A percentile compares a stretch with the other conserved stretches of the same genome.
Evolutionary conservation across 768 basidiomycete species (phyloP).

Genomic region (Termitomyces sp.): DNA sequence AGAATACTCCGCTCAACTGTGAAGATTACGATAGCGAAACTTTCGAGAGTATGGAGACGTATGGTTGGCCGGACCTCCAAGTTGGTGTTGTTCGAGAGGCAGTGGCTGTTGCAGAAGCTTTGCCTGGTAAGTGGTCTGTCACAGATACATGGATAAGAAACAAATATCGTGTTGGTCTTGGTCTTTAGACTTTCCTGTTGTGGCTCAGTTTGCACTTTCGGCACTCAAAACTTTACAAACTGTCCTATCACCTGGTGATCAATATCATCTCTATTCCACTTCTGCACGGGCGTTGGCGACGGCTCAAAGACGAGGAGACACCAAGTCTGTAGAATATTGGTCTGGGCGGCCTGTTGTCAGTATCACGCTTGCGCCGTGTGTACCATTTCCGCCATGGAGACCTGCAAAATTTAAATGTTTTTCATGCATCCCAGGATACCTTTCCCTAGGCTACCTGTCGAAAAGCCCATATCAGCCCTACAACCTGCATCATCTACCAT

Average conservation of each 20-base stretch:
- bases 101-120: conserved; percentile 82
- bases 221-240: conserved; percentile 70
- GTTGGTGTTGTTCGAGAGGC: conserved; percentile 92
- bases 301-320: conserved; percentile 73
- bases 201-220: conserved; percentile 87
- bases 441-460: conserved; percentile 61
- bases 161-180: background rate
- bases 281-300: conserved; percentile 68
- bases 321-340: conserved; percentile 79
- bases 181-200: conserved; percentile 75
- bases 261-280: conserved; percentile 71
- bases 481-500: conserved; percentile 32
- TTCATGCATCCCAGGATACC: conserved; percentile 46
- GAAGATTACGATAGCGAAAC: conserved; percentile 35
- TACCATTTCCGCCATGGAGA: conserved; percentile 5
- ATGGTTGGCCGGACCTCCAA: conserved; percentile 95
- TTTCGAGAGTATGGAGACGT: conserved; percentile 41
- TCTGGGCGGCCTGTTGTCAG: conserved; percentile 74
- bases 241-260: conserved; percentile 70
- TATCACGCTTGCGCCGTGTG: conserved; percentile 74
- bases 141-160: background rate
- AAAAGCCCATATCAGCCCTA: conserved; percentile 62
- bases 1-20: background rate
- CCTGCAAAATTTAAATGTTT: conserved; percentile 2
- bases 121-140: conserved; percentile 62